Percentiles rank a stretch among this genome's conserved stretches.
These are phyloP conservation scores for Achaetomiella virescens DNA, from an alignment of 495 filamentous ascomycete species.

Conservation along the genomic window DNA sequence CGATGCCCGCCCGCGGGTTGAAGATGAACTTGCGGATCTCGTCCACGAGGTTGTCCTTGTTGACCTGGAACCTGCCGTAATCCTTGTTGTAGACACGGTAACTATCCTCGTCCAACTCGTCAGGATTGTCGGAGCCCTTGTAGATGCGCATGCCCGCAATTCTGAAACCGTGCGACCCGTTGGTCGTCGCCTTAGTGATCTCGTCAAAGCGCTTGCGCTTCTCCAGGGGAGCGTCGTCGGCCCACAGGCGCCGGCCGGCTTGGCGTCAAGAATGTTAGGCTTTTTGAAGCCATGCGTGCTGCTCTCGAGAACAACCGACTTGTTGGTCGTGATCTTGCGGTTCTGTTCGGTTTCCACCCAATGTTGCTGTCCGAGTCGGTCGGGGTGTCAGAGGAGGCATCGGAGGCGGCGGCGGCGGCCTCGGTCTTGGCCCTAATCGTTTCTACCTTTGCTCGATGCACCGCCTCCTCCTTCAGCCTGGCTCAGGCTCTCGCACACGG, in stretches of 20 bases:
- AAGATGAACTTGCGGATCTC: constrained; percentile 74
- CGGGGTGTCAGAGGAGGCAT: too few species aligned
- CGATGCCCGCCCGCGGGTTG: constrained; percentile 53
- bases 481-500: constrained; percentile 38
- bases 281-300: constrained; percentile 71
- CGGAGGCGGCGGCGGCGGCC: constrained; percentile 18
- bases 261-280: constrained; percentile 92
- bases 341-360: constrained; percentile 34
- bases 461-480: constrained; percentile 35
- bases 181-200: constrained; percentile 72
- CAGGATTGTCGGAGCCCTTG: constrained; percentile 53
- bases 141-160: constrained; percentile 94
- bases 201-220: constrained; percentile 78
- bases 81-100: constrained; percentile 81
- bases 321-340: constrained; percentile 60
- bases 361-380: constrained; percentile 17
- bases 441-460: constrained; percentile 21
- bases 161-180: constrained; percentile 71
- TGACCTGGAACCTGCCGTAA: constrained; percentile 70
- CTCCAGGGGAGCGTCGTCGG: constrained; percentile 66
- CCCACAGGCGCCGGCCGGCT: constrained; percentile 80
- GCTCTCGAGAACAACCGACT: constrained; percentile 83
- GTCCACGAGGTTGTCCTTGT: constrained; percentile 60
- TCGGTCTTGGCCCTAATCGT: constrained; percentile 17
- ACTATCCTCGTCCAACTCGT: constrained; percentile 39